Percentiles rank a stretch among this genome's conserved stretches.
These are phyloP conservation scores for Aspergillus puulaauensis DNA, from an alignment of 2,329 filamentous ascomycete species.

Conservation along the genomic window DNA sequence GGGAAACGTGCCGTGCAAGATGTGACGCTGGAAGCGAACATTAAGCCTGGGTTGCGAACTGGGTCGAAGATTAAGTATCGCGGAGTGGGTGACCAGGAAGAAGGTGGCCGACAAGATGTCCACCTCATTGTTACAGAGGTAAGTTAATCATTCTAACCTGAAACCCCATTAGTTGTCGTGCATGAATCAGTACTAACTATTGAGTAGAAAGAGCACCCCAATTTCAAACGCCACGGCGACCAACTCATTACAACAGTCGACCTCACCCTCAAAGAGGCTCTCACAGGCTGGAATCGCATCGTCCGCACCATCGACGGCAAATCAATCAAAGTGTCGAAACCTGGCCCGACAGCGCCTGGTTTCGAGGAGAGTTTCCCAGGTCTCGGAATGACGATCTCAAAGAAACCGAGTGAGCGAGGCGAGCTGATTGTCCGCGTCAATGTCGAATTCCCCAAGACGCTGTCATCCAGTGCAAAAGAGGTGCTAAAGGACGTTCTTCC, in stretches of 20 bases:
- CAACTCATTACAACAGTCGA: conserved; percentile 78
- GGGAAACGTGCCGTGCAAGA: conserved; percentile 86
- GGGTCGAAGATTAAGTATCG: conserved; percentile 98
- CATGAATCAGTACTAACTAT: conserved; percentile 40
- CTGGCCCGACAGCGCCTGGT: conserved; percentile 81
- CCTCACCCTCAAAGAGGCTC: conserved; percentile 84
- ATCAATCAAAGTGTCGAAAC: conserved; percentile 66
- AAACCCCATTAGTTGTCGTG: not conserved
- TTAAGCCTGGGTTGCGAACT: conserved; percentile 93
- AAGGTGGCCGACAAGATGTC: conserved; percentile 91
- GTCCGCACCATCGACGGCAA: conserved; percentile 91
- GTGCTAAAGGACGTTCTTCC: conserved; percentile 75
- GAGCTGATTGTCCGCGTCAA: conserved; percentile 89
- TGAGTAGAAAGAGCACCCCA: conserved; percentile 75
- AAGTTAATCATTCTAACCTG: conserved; percentile 39
- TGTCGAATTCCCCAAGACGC: conserved; percentile 80
- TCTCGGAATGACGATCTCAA: conserved; percentile 92
- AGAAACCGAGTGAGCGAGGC: conserved; percentile 79
- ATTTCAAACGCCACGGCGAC: conserved; percentile 84
- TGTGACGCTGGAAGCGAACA: conserved; percentile 87
- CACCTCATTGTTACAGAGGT: conserved; percentile 95
- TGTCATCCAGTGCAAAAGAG: conserved; percentile 77
- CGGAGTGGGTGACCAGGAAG: conserved; percentile 95
- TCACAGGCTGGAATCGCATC: conserved; percentile 92
- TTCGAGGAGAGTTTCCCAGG: conserved; percentile 78